phyloP scores from a whole-genome alignment of 495 filamentous ascomycete species.

The Penicillium salamii region DNA sequence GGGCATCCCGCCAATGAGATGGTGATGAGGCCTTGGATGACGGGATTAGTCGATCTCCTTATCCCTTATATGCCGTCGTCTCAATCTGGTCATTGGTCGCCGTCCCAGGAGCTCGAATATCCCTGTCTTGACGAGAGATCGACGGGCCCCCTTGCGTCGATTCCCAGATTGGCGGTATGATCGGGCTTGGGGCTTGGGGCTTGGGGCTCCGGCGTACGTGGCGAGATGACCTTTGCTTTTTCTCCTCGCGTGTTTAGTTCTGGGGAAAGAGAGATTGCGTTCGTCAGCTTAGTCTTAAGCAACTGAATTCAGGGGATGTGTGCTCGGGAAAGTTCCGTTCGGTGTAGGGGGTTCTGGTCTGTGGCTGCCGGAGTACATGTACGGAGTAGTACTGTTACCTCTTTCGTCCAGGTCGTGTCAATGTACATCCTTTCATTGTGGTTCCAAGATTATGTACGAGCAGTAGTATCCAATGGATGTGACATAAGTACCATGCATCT shows the following conservation, averaged over 20 bases:
- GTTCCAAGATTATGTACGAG: too few relatives aligned
- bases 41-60: neutral
- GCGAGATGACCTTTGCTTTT: slow-evolving; percentile 4
- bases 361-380: too few relatives aligned
- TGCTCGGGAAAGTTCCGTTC: too few relatives aligned
- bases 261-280: neutral
- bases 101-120: neutral
- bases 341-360: too few relatives aligned
- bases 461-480: too few relatives aligned
- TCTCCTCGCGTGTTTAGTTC: neutral
- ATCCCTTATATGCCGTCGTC: neutral
- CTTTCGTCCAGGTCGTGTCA: too few relatives aligned
- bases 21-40: neutral
- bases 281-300: neutral
- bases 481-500: too few relatives aligned
- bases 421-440: too few relatives aligned
- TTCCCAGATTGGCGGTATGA: slow-evolving; percentile 9
- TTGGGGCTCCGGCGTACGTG: slow-evolving; percentile 8
- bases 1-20: neutral
- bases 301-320: too few relatives aligned
- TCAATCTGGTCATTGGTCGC: neutral
- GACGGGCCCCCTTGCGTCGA: slow-evolving; percentile 20
- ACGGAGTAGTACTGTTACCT: too few relatives aligned
- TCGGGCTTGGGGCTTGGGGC: slow-evolving; percentile 8
- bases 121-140: slow-evolving; percentile 14